Evolutionary conservation across 2,329 filamentous ascomycete genomes (phyloP), one percentile per base, ranked within the genome.

Genomic region (Drechslera avenae): DNA sequence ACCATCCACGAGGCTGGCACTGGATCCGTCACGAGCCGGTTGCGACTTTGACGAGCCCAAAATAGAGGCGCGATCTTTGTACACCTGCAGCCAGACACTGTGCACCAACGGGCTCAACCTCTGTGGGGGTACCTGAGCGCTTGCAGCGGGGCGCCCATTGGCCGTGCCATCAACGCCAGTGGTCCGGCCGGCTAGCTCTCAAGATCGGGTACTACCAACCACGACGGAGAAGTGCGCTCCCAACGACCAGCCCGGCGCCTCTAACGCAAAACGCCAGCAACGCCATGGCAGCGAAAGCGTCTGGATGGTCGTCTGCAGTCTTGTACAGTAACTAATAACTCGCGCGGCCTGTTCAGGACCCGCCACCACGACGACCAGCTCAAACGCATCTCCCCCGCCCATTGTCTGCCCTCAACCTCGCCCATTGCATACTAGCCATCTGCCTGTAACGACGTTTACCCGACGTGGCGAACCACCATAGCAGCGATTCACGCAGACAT

Each of bases 181-280:
- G 26, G 30, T 14, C 33, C 32, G 32, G 26, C 43, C 48, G 53
- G 26, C 9, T 28, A 28, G 26, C 26, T 28, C 9, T 28, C 9
- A 4, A 56, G 36, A 52, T 57, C 40, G 47, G 43, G 55, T 60
- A 60, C 63, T 66, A 55, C 69, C 69, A 72, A 67, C 67, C 69
- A 72, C 67, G 30, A 66, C 33, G 58, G 48, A 47, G 43, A 46
- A 47, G 43, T 62, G 56, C 61, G 57, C 59, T 63, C 59, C 63
- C 58, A 54, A 46, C 47, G 44, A 62, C 35, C 49, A 52, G n/a
- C 66, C 60, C 62, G 66, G 69, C 69, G 68, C 56, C 52, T 67
- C 62, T 52, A 62, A 52, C 45, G 47, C 49, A 46, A 55, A 52
- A 48, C 9, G 54, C 54, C 59, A 64, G 26, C 58, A 50, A 37